A percentile compares a stretch with the other conserved stretches of the same genome.
These are phyloP conservation scores for Coemansia sp. DNA, from an alignment of 192 early-diverging fungal species.

Conservation along the genomic window DNA sequence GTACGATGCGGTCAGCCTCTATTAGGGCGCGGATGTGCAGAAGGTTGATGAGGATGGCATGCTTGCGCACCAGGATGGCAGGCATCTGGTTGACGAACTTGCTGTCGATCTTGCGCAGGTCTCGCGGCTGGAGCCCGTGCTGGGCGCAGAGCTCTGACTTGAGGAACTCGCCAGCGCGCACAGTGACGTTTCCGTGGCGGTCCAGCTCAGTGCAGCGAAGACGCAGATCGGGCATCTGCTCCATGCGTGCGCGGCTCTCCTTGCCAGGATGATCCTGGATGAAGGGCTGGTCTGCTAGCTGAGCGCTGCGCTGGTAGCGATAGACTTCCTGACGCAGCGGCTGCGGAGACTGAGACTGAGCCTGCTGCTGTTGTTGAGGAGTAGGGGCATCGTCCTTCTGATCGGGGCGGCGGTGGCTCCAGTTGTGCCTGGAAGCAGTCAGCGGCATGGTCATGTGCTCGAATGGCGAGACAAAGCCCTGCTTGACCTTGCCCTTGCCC, in stretches of 20 bases:
- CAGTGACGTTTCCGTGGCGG: constrained; percentile 64
- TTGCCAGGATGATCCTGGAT: background rate
- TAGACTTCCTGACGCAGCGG: constrained; percentile 36
- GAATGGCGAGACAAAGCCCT: constrained; percentile 21
- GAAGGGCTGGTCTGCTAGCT: constrained; percentile 4
- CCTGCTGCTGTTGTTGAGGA: background rate
- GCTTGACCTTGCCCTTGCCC: constrained; percentile 29
- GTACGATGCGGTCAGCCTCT: constrained; percentile 72
- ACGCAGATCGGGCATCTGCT: constrained; percentile 40
- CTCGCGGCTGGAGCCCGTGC: constrained; percentile 78
- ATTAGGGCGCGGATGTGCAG: constrained; percentile 80
- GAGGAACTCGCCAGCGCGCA: constrained; percentile 71
- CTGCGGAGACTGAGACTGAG: too few species aligned
- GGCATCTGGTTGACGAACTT: constrained; percentile 76
- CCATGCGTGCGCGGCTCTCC: constrained; percentile 14
- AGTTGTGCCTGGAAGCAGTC: background rate
- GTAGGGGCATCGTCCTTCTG: background rate
- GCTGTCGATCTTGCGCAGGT: constrained; percentile 81
- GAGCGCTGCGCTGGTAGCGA: constrained; percentile 39
- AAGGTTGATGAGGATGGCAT: constrained; percentile 82
- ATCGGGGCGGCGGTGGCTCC: background rate
- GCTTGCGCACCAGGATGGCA: constrained; percentile 76
- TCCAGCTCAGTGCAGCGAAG: constrained; percentile 69
- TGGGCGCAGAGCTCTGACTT: constrained; percentile 77
- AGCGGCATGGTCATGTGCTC: constrained; percentile 30